phyloP scores from a whole-genome alignment of 2,329 filamentous ascomycete genomes.

The Paradendryphiella salina region DNA sequence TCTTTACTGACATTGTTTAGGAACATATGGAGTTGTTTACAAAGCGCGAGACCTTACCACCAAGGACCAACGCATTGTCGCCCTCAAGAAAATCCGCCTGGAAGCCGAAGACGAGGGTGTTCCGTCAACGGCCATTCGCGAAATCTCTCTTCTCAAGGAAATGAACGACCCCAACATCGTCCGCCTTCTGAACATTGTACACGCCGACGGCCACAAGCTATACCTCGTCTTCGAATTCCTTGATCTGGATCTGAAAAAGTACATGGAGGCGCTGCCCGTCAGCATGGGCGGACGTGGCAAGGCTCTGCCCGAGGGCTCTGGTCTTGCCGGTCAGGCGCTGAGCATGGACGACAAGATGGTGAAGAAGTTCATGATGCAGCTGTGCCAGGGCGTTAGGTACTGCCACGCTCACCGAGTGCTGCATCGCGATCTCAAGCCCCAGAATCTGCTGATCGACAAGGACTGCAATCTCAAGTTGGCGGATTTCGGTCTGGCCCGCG shows the following conservation, averaged over 20 bases:
- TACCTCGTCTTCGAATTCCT: conserved; percentile 93
- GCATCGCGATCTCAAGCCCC: conserved; percentile 86
- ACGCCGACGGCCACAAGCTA: conserved; percentile 91
- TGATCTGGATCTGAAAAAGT: conserved; percentile 90
- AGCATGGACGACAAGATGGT: conserved; percentile 79
- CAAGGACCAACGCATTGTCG: conserved; percentile 77
- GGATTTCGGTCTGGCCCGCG: conserved; percentile 85
- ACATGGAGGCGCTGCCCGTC: conserved; percentile 88
- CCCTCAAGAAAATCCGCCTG: conserved; percentile 92
- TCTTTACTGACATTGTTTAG: conserved; percentile 52
- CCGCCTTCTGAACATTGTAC: conserved; percentile 85
- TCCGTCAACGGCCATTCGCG: conserved; percentile 88
- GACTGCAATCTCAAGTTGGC: conserved; percentile 89
- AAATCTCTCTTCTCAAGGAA: conserved; percentile 92
- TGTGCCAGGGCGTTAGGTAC: conserved; percentile 82
- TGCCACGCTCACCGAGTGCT: conserved; percentile 87
- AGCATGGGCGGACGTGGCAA: conserved; percentile 84
- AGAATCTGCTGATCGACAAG: conserved; percentile 83
- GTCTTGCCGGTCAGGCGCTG: conserved; percentile 64
- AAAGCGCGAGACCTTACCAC: conserved; percentile 86
- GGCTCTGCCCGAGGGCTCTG: conserved; percentile 76
- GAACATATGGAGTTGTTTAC: conserved; percentile 94
- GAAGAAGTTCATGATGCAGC: conserved; percentile 90
- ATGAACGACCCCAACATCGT: conserved; percentile 93
- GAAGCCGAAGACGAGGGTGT: conserved; percentile 95